Percentiles rank a stretch among this genome's conserved stretches.
Conservation (phyloP, 1,284 basidiomycete genomes). For the Xerocomus minutiporus region DNA sequence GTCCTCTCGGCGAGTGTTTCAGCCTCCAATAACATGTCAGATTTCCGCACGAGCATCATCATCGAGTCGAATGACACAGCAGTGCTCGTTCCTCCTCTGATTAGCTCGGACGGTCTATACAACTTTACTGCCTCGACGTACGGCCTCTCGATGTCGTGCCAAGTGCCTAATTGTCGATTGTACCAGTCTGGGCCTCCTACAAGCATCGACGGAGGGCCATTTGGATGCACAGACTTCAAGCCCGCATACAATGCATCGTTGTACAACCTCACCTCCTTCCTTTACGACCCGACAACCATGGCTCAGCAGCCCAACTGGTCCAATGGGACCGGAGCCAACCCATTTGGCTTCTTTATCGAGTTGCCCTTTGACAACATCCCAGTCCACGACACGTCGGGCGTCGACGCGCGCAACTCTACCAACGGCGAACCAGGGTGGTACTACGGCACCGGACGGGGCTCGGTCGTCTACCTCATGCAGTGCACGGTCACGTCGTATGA, state of each 20-base stretch:
- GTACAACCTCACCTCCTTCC: slow-evolving; percentile 2
- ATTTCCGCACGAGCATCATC: neutral
- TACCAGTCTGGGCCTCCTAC: neutral
- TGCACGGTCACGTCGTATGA: slow-evolving; percentile 3
- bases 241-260: slow-evolving; percentile 3
- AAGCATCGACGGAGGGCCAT: neutral
- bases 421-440: slow-evolving; percentile 1
- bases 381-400: neutral
- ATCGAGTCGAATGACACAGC: neutral
- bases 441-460: neutral
- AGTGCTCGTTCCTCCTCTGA: neutral
- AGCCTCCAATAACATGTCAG: slow-evolving; percentile 1
- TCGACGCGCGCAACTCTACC: neutral
- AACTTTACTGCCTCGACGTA: slow-evolving; percentile 3
- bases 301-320: slow-evolving; percentile 1
- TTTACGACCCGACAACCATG: slow-evolving; percentile 2
- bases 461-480: slow-evolving; percentile 1
- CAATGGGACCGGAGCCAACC: neutral
- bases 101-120: neutral
- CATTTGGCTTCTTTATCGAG: slow-evolving; percentile 1
- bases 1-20: slow-evolving; percentile 1
- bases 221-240: slow-evolving; percentile 1
- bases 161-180: neutral
- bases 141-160: neutral
- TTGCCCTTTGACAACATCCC: neutral